A percentile compares a stretch with the other conserved stretches of the same genome.
Evolutionary conservation across 1,284 basidiomycete genomes (phyloP).

Genomic region (Rhodofomes roseus): DNA sequence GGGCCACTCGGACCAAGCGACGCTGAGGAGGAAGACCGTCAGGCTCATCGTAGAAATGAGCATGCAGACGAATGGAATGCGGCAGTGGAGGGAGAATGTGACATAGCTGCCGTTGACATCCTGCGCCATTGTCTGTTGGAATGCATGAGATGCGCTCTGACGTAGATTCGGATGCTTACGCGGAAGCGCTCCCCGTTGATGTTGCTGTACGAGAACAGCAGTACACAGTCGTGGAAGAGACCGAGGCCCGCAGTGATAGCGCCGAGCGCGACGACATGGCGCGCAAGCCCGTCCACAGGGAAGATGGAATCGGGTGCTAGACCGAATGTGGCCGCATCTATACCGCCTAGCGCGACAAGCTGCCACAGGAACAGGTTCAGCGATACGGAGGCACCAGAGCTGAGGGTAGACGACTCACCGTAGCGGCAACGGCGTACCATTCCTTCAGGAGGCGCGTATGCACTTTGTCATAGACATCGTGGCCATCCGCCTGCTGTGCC

Average conservation of each 20-base stretch:
- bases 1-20: too few species aligned
- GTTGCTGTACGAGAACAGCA: slow-evolving; percentile 52
- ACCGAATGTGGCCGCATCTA: slow-evolving; percentile 49
- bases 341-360: slow-evolving; percentile 24
- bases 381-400: not conserved
- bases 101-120: too few species aligned
- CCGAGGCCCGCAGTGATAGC: slow-evolving; percentile 59
- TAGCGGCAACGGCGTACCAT: slow-evolving; percentile 32
- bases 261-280: slow-evolving; percentile 48
- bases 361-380: not conserved
- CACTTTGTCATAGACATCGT: slow-evolving; percentile 40
- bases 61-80: too few species aligned
- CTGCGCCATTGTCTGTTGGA: too few species aligned
- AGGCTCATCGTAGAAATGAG: too few species aligned
- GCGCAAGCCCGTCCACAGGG: slow-evolving; percentile 39
- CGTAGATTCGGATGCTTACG: slow-evolving; percentile 38
- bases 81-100: too few species aligned
- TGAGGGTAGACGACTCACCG: slow-evolving; percentile 15
- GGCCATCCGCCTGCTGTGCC: not conserved
- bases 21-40: too few species aligned
- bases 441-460: slow-evolving; percentile 28
- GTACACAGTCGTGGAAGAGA: slow-evolving; percentile 56
- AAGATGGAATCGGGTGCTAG: slow-evolving; percentile 51
- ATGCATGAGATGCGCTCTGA: too few species aligned
- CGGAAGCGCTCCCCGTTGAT: slow-evolving; percentile 46